These are phyloP conservation scores for Leccinum rimulosum DNA, from an alignment of 768 basidiomycete species.

Conservation along the genomic window DNA sequence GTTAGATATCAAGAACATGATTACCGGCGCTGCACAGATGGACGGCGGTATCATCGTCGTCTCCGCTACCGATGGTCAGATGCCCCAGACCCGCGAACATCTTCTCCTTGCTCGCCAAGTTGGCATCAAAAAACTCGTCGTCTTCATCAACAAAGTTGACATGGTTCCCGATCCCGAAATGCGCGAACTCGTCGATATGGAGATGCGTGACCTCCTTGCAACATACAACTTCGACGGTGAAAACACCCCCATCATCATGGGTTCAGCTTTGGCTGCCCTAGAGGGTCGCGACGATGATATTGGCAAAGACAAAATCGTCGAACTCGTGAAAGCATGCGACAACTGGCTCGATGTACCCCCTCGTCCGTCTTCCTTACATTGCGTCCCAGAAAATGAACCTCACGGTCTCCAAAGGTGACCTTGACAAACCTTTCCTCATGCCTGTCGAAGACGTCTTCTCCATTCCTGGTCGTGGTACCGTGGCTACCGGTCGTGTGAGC, in stretches of 20 bases:
- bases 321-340: constrained; percentile 86
- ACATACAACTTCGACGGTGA: constrained; percentile 97
- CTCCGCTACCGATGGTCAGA: constrained; percentile 97
- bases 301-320: constrained; percentile 76
- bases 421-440: constrained; percentile 97
- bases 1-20: constrained; percentile 96
- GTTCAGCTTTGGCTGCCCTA: constrained; percentile 92
- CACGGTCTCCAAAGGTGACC: constrained; percentile 61
- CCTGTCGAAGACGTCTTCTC: constrained; percentile 97
- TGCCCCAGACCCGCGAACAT: constrained; percentile 99
- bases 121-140: constrained; percentile 94
- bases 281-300: constrained; percentile 80
- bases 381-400: not conserved
- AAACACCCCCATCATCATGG: constrained; percentile 96
- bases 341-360: constrained; percentile 91
- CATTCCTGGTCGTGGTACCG: constrained; percentile 97
- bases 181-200: constrained; percentile 99
- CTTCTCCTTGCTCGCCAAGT: constrained; percentile 96
- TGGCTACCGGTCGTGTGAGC: constrained; percentile 88
- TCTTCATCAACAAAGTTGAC: constrained; percentile 99
- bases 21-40: constrained; percentile 98
- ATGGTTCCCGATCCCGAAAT: constrained; percentile 96
- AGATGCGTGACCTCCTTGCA: constrained; percentile 93
- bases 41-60: constrained; percentile 96
- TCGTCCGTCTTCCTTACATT: constrained; percentile 49